A percentile compares a stretch with the other conserved stretches of the same genome.
Conservation (phyloP, 208 protist genomes). For the Trypanosoma lewisi region DNA sequence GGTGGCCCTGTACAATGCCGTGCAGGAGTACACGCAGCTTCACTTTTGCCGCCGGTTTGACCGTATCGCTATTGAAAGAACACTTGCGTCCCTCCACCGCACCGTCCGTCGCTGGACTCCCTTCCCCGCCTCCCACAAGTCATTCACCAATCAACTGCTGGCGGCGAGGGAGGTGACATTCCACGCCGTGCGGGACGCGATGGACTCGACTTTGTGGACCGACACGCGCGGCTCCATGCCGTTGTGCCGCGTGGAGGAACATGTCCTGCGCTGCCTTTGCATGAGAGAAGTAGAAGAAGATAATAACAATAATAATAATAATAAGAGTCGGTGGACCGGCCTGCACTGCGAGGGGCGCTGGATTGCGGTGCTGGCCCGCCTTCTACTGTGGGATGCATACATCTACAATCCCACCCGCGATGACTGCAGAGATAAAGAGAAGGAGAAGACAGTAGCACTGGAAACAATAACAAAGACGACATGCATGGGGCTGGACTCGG, state of each 20-base stretch:
- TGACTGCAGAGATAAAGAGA: neutral
- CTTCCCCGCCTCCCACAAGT: constrained; percentile 25
- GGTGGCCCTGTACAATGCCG: constrained; percentile 51
- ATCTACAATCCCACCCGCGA: constrained; percentile 27
- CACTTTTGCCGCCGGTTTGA: constrained; percentile 63
- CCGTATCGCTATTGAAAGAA: constrained; percentile 55
- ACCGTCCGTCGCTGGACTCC: constrained; percentile 61
- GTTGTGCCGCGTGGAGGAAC: constrained; percentile 38
- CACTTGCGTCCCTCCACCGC: constrained; percentile 37
- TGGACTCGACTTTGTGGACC: constrained; percentile 44
- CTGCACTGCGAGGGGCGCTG: constrained; percentile 79
- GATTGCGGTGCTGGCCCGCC: constrained; percentile 52
- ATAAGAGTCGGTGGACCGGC: constrained; percentile 48
- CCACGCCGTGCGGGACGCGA: constrained; percentile 27
- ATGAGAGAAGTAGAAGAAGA: too few species aligned
- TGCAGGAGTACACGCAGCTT: constrained; percentile 49
- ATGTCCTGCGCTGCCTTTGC: constrained; percentile 39
- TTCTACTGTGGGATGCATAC: constrained; percentile 64
- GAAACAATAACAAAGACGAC: too few species aligned
- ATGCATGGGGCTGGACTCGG: constrained; percentile 6
- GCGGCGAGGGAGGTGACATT: constrained; percentile 23
- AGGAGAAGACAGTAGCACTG: neutral
- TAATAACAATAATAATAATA: too few species aligned
- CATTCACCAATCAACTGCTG: constrained; percentile 25
- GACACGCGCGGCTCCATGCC: constrained; percentile 22